Conservation (phyloP, 345 rosid species). For the Raphanus sativus region DNA sequence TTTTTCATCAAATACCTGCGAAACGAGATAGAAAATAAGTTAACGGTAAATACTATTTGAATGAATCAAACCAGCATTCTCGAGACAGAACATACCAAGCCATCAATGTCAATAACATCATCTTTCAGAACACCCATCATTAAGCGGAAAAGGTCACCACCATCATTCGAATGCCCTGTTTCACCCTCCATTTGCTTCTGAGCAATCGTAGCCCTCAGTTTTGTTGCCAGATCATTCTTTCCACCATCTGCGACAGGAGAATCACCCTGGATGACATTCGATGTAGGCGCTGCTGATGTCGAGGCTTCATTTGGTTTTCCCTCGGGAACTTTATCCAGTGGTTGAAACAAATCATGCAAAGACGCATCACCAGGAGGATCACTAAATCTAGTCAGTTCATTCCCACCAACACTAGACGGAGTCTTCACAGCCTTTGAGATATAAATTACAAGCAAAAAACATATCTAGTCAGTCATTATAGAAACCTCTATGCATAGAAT, state of each 20-base stretch:
- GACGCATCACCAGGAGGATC: conserved; percentile 97
- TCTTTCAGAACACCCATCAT: conserved; percentile 92
- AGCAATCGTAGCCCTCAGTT: conserved; percentile 89
- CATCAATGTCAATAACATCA: conserved; percentile 92
- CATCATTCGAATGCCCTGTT: conserved; percentile 73
- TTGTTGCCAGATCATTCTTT: conserved; percentile 85
- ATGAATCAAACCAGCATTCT: conserved; percentile 4
- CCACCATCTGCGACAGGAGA: conserved; percentile 58
- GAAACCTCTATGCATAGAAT: conserved; percentile 11
- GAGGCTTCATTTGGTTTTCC: conserved; percentile 71
- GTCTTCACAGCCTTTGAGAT: conserved; percentile 61
- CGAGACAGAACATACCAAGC: conserved; percentile 66
- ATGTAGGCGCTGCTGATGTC: conserved; percentile 64
- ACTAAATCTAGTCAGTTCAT: conserved; percentile 84
- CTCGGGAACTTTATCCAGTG: conserved; percentile 60
- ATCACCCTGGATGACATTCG: conserved; percentile 61
- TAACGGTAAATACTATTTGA: conserved; percentile 9
- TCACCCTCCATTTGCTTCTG: conserved; percentile 92
- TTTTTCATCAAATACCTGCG: conserved; percentile 88
- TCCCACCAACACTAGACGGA: conserved; percentile 51
- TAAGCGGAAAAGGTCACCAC: conserved; percentile 78
- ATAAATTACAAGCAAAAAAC: conserved; percentile 26
- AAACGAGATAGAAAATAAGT: conserved; percentile 15
- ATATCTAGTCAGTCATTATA: conserved; percentile 14
- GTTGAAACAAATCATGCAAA: conserved; percentile 93